Percentiles rank a stretch among this genome's conserved stretches.
phyloP scores from a whole-genome alignment of 73 alveolate species.

The Paramecium sonneborni region DNA sequence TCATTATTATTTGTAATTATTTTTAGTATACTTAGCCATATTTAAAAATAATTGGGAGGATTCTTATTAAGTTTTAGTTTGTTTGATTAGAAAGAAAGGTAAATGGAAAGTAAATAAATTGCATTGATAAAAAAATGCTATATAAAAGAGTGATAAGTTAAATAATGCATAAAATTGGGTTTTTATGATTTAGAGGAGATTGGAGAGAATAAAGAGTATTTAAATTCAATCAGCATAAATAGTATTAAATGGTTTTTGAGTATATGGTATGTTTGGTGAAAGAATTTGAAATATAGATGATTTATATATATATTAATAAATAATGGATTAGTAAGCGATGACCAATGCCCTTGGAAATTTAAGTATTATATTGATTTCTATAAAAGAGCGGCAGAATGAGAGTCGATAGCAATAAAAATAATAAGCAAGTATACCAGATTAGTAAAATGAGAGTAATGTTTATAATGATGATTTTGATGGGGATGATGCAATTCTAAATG shows the following conservation, averaged over 20 bases:
- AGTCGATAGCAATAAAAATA: neutral
- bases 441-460: conserved; percentile 1
- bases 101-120: conserved; percentile 32
- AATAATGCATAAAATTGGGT: conserved; percentile 61
- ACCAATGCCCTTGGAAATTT: neutral
- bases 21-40: conserved; percentile 87
- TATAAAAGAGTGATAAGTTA: neutral
- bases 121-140: conserved; percentile 77
- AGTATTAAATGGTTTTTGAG: conserved; percentile 80
- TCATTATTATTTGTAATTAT: conserved; percentile 60
- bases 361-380: neutral
- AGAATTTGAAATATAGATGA: conserved; percentile 22
- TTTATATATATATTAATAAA: neutral
- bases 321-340: conserved; percentile 4
- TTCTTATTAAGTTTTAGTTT: conserved; percentile 65
- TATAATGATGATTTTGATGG: conserved; percentile 44
- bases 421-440: conserved; percentile 3
- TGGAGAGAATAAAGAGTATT: conserved; percentile 87
- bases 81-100: conserved; percentile 59
- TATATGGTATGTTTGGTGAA: conserved; percentile 38
- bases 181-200: conserved; percentile 81
- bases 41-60: conserved; percentile 81
- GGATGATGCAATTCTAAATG: neutral
- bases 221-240: conserved; percentile 76
- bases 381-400: neutral